Conservation (phyloP, 2,329 filamentous ascomycete species). For the Ophidiomyces ophidiicola region DNA sequence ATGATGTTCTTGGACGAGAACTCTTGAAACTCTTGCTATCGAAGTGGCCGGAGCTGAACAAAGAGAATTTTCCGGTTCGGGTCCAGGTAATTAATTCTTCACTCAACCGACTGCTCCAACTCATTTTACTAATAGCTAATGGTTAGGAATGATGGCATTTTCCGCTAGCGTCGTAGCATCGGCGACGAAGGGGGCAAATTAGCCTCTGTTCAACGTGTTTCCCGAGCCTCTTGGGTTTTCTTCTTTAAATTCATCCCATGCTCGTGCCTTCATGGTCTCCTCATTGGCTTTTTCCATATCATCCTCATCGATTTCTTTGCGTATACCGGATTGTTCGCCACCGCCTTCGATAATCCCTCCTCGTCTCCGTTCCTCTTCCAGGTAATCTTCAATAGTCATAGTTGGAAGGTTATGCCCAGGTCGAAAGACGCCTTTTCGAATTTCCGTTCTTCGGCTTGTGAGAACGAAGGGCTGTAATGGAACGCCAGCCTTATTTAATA, state of each 20-base stretch:
- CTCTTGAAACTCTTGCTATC: conserved; percentile 13
- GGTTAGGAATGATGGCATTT: background rate
- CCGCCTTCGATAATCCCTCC: conserved; percentile 88
- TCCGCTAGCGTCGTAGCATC: background rate
- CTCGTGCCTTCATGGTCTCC: conserved; percentile 83
- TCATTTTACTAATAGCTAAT: background rate
- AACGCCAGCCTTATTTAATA: conserved; percentile 67
- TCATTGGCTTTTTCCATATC: conserved; percentile 74
- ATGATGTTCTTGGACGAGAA: conserved; percentile 15
- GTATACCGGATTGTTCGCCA: conserved; percentile 58
- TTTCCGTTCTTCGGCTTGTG: conserved; percentile 59
- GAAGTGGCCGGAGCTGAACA: conserved; percentile 17
- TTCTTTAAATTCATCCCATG: conserved; percentile 92
- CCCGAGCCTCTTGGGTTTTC: conserved; percentile 60
- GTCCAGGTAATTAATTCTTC: conserved; percentile 1
- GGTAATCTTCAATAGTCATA: conserved; percentile 95
- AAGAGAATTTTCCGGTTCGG: conserved; percentile 13
- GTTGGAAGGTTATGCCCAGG: conserved; percentile 88
- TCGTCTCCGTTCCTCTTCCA: conserved; percentile 74
- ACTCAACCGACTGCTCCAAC: background rate
- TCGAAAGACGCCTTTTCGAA: conserved; percentile 72
- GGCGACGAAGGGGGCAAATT: conserved; percentile 13
- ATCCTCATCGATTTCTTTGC: conserved; percentile 73
- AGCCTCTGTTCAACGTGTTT: conserved; percentile 40
- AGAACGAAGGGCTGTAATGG: conserved; percentile 86